Evolutionary conservation across 2,329 filamentous ascomycete species (phyloP).

Genomic region (Nigrospora sphaerica): DNA sequence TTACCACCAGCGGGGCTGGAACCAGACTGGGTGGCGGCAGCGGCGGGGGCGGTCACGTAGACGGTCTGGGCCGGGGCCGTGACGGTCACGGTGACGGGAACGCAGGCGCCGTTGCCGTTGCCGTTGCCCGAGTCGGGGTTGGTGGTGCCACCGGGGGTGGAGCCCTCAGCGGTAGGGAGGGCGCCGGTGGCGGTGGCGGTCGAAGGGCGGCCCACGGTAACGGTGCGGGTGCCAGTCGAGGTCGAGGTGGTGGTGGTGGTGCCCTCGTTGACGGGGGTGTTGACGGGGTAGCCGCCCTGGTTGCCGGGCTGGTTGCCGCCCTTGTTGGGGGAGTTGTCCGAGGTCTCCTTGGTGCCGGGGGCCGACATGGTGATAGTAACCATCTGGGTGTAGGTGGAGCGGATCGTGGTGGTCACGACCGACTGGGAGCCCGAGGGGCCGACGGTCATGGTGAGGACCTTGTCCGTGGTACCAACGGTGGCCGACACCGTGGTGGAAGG

Average conservation of each 20-base stretch:
- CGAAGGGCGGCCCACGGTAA: conserved; percentile 13
- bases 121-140: conserved; percentile 5
- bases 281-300: background rate
- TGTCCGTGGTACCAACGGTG: conserved; percentile 8
- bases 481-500: background rate
- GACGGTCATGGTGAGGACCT: conserved; percentile 18
- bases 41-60: conserved; percentile 16
- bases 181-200: conserved; percentile 5
- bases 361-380: conserved; percentile 16
- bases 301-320: background rate
- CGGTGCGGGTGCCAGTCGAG: conserved; percentile 21
- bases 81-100: conserved; percentile 18
- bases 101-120: conserved; percentile 5
- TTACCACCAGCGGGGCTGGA: background rate
- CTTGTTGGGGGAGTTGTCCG: background rate
- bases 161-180: background rate
- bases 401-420: conserved; percentile 18
- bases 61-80: conserved; percentile 19
- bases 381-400: conserved; percentile 19
- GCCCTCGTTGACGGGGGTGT: conserved; percentile 6
- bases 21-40: background rate
- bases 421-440: conserved; percentile 19
- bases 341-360: conserved; percentile 4
- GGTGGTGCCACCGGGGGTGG: conserved; percentile 1
- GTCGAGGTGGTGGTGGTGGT: conserved; percentile 23